A percentile compares a stretch with the other conserved stretches of the same genome.
Conservation (phyloP, 2,329 filamentous ascomycete species). For the Alternaria longipes region DNA sequence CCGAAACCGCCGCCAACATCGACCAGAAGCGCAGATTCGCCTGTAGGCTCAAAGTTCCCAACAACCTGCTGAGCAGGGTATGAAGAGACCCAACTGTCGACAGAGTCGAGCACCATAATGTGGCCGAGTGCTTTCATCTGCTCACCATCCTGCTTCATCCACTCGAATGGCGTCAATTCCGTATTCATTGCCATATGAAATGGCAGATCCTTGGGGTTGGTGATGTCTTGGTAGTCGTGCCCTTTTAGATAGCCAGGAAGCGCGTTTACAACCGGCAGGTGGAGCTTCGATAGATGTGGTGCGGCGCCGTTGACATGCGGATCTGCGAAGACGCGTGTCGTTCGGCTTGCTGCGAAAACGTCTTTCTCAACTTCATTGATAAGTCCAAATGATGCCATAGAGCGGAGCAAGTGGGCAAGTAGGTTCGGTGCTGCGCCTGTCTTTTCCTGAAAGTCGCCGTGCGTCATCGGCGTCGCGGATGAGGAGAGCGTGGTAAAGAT, state of each 20-base stretch:
- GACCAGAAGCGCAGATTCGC: slow-evolving; percentile 35
- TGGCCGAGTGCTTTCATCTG: slow-evolving; percentile 42
- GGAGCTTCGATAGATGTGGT: slow-evolving; percentile 33
- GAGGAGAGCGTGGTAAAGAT: background rate
- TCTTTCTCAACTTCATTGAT: slow-evolving; percentile 41
- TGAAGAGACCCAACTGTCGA: slow-evolving; percentile 29
- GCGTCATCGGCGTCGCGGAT: slow-evolving; percentile 16
- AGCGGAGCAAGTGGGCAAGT: slow-evolving; percentile 45
- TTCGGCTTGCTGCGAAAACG: slow-evolving; percentile 40
- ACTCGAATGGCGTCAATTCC: slow-evolving; percentile 39
- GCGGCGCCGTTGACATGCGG: slow-evolving; percentile 38
- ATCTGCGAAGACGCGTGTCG: slow-evolving; percentile 40
- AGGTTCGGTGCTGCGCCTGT: slow-evolving; percentile 39
- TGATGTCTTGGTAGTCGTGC: slow-evolving; percentile 38
- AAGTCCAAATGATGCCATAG: slow-evolving; percentile 38
- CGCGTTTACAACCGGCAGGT: slow-evolving; percentile 31
- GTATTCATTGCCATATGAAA: slow-evolving; percentile 41
- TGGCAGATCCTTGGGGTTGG: slow-evolving; percentile 33
- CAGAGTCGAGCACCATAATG: slow-evolving; percentile 38
- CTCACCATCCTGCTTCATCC: slow-evolving; percentile 33
- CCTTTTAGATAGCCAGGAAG: slow-evolving; percentile 45
- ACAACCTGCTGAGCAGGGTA: slow-evolving; percentile 32
- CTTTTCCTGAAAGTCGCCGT: slow-evolving; percentile 29
- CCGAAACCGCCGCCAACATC: slow-evolving; percentile 48
- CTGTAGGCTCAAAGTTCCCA: slow-evolving; percentile 19